Conservation (phyloP, 768 basidiomycete species). For the Russula sp. region DNA sequence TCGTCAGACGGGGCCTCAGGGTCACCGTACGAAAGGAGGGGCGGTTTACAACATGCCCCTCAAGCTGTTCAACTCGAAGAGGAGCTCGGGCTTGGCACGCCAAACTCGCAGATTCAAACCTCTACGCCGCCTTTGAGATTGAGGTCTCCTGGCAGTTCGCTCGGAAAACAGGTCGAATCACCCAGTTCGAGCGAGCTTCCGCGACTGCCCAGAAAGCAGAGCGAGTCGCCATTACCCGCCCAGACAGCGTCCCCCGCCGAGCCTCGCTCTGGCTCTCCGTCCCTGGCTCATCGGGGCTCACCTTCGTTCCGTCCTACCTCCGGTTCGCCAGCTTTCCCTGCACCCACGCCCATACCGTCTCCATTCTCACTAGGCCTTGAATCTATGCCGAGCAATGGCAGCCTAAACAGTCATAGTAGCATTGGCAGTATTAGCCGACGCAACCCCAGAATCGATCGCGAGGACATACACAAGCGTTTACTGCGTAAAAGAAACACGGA, state of each 20-base stretch:
- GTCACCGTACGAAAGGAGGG: constrained; percentile 20
- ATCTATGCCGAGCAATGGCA: constrained; percentile 23
- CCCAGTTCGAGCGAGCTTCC: constrained; percentile 20
- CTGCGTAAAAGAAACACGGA: constrained; percentile 41
- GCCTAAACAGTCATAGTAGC: constrained; percentile 23
- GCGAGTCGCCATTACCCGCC: constrained; percentile 17
- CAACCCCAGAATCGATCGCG: constrained; percentile 46
- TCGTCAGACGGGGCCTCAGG: constrained; percentile 24
- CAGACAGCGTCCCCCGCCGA: not conserved
- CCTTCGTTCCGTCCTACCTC: constrained; percentile 13
- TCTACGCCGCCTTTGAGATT: constrained; percentile 20
- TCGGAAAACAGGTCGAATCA: constrained; percentile 8
- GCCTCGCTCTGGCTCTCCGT: not conserved
- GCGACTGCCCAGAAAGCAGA: constrained; percentile 12
- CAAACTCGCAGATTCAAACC: constrained; percentile 15
- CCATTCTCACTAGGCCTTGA: constrained; percentile 15
- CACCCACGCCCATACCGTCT: constrained; percentile 20
- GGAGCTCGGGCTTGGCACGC: constrained; percentile 21
- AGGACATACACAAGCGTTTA: constrained; percentile 47
- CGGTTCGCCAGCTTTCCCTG: constrained; percentile 17
- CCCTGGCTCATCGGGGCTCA: constrained; percentile 2
- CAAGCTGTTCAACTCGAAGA: constrained; percentile 31
- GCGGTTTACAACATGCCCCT: constrained; percentile 35
- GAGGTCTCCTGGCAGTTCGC: constrained; percentile 4
- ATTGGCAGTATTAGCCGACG: constrained; percentile 26